Evolutionary conservation across 2,329 filamentous ascomycete species (phyloP), one percentile per base, ranked within the genome.

Genomic region (Colletotrichum sansevieriae): DNA sequence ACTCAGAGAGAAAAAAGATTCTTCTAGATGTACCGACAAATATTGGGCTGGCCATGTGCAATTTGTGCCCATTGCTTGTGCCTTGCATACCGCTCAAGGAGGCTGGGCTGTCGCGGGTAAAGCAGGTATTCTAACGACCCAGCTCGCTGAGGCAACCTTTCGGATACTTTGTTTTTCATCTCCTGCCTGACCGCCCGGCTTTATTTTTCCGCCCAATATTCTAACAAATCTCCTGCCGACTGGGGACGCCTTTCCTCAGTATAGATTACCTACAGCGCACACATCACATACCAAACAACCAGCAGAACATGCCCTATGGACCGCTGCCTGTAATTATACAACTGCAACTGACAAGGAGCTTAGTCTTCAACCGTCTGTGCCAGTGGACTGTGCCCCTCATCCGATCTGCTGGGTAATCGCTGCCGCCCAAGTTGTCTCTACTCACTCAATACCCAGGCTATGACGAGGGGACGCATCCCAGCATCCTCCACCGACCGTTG

Each of bases 371-470:
- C 65, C 64, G 46, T 68, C 65, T 68, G 65, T 64, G 65, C 61
- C 60, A 33, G 64, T 68, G 65, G 65, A 65, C 65, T 59, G 65
- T 68, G 60, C 52, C 62, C 55, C 49, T 65, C 65, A 55, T 68
- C 65, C 65, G 65, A 68, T 68, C 65, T 68, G 65, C 62, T 68
- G 41, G 65, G 54, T 68, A 46, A 68, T 68, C 65, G 49, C 60
- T 68, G 39, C 52, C 60, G 65, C 46, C 60, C 54, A 64, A 51
- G 35, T 56, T 35, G 37, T 37, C 29, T 43, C 59, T 51, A 39
- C 59, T 54, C 35, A 41, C 25, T 43, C 52, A 59, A 22, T n/a
- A 43, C 62, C 61, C 55, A 47, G 61, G n/a, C 64, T 43, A 29
- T 68, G 65, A 68, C 62, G 65, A 65, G 25, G 62, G 41, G 7